Evolutionary conservation across 139 green algal genomes (phyloP), one percentile per base, ranked within the genome.

Genomic region (Volvox africanus): DNA sequence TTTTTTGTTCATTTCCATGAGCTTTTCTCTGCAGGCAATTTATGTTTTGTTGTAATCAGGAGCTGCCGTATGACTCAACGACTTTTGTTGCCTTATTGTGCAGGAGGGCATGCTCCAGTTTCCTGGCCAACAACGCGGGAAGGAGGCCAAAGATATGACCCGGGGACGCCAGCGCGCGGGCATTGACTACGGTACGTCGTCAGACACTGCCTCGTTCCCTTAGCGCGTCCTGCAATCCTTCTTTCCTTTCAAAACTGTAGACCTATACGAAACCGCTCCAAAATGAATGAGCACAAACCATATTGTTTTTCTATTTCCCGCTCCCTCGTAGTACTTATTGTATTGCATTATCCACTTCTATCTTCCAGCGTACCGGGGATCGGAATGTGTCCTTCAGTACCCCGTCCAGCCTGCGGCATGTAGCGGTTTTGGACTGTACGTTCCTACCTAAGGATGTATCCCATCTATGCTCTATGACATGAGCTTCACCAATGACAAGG

Each of bases 181-280:
- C 44, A 33, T 82, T 1, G 93, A 96, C 89, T 97, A 95, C 65
- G 75, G 86, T 90, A 61, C 30, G 76, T 13, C 44, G 5, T 9
- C 44, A 55, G 44, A 55, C 44, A 9, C 44, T 9, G 44, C 44
- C 5, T 55, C 44, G 5, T 55, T 55, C 44, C 44, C 44, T 55
- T 55, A 55, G 44, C 44, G 44, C 44, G 9, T 55, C 44, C 44
- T 55, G 44, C 44, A 55, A 5, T 9, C 44, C 5, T 55, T 55
- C 44, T n/a, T n/a, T 75, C 67, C 67, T 26, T 9, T 28, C 67
- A 26, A 24, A 75, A 26, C 24, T 28, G 22, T 75, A 12, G 9
- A 75, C 24, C 5, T 75, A 12, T 75, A 75, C 2, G 22, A 28
- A 75, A 75, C 22, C 3, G 3, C 6, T 75, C 67, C 5, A n/a